phyloP scores from a whole-genome alignment of 495 filamentous ascomycete genomes.

The Chaetomidium leptoderma region DNA sequence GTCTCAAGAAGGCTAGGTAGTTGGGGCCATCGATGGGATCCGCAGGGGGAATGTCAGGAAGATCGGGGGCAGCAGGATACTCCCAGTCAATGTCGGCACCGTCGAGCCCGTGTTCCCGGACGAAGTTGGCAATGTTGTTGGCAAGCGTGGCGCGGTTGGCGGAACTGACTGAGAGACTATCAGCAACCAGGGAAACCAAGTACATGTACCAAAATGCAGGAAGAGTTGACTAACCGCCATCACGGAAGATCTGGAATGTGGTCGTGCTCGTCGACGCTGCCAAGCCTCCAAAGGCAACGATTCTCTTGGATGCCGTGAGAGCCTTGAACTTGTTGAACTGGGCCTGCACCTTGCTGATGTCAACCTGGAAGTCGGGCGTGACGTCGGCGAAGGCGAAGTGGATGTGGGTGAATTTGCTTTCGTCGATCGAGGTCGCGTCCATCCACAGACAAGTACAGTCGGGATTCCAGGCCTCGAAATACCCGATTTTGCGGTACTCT shows the following conservation, averaged over 20 bases:
- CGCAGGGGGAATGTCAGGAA: conserved; percentile 26
- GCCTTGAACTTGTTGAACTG: conserved; percentile 18
- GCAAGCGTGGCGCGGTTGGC: conserved; percentile 27
- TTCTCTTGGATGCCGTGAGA: conserved; percentile 23
- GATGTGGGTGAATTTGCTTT: conserved; percentile 29
- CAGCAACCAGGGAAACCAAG: too few species aligned
- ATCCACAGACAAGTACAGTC: conserved; percentile 26
- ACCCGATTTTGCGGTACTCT: conserved; percentile 17
- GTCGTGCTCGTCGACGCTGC: too few species aligned
- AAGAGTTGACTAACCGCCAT: too few species aligned
- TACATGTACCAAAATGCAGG: too few species aligned
- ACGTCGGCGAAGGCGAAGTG: conserved; percentile 32
- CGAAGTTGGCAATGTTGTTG: conserved; percentile 26
- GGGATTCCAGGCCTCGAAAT: conserved; percentile 31
- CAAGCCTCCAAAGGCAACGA: conserved; percentile 45
- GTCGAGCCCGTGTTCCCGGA: conserved; percentile 31
- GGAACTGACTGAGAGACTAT: conserved; percentile 12
- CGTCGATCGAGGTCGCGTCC: conserved; percentile 14
- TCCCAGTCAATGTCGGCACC: conserved; percentile 42
- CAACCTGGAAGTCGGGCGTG: conserved; percentile 13
- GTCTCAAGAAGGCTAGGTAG: conserved; percentile 24
- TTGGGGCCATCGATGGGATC: conserved; percentile 16
- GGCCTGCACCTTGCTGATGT: conserved; percentile 1
- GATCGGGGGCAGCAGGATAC: conserved; percentile 32
- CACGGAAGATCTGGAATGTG: conserved; percentile 27